Conservation (phyloP, 441 rosid species). For the Adansonia rubrostipa region DNA sequence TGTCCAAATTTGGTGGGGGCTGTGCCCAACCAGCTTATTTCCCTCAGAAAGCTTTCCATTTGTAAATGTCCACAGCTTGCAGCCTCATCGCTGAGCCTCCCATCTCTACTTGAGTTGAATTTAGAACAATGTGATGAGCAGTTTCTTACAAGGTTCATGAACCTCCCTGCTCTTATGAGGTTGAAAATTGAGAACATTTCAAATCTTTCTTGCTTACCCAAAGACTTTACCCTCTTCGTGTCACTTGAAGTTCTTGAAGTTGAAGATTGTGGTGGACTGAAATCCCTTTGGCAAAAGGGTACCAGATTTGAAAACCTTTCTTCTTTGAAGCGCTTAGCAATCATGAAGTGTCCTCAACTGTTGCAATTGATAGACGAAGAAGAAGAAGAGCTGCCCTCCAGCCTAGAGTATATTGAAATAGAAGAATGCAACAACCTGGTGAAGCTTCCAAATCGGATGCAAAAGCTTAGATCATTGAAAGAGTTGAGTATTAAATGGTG, state of each 20-base stretch:
- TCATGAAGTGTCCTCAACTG: constrained; percentile 23
- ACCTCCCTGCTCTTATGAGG: constrained; percentile 19
- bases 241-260: constrained; percentile 25
- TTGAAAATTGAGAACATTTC: constrained; percentile 25
- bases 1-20: constrained; percentile 25
- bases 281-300: constrained; percentile 4
- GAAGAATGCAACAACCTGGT: constrained; percentile 19
- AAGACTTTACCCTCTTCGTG: constrained; percentile 13
- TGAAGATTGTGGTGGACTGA: constrained; percentile 10
- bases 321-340: constrained; percentile 20
- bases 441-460: constrained; percentile 22
- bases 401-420: constrained; percentile 21
- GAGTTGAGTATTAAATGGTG: constrained; percentile 22
- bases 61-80: constrained; percentile 22
- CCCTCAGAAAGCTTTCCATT: constrained; percentile 25
- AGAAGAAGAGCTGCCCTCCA: constrained; percentile 19
- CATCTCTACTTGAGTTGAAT: constrained; percentile 18
- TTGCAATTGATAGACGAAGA: constrained; percentile 10
- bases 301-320: constrained; percentile 18
- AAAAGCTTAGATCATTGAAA: constrained; percentile 16
- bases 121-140: constrained; percentile 10
- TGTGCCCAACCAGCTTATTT: constrained; percentile 17
- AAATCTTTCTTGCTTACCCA: constrained; percentile 10
- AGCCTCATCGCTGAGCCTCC: neutral
- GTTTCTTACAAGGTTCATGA: neutral